Conservation (phyloP, 306 rosid genomes). For the Crataegus laevigata region DNA sequence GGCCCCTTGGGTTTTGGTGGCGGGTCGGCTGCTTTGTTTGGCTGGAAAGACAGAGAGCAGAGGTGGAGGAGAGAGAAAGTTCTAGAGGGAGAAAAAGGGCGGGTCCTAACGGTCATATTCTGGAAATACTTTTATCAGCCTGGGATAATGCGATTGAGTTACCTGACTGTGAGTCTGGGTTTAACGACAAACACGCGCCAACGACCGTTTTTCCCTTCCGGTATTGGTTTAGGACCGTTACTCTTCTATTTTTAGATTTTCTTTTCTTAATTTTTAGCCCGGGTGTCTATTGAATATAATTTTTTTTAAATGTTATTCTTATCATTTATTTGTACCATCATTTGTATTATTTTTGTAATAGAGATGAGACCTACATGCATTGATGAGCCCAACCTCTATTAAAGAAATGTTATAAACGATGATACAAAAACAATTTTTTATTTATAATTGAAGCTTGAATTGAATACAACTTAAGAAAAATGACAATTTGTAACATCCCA, state of each 20-base stretch:
- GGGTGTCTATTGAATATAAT: no score
- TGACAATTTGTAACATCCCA: no score
- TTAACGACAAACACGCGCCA: neutral
- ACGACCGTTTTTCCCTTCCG: neutral
- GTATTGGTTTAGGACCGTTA: neutral
- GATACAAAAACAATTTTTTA: no score
- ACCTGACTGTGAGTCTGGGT: neutral
- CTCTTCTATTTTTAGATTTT: neutral
- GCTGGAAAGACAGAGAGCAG: neutral
- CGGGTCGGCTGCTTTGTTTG: neutral
- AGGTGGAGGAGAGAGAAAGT: neutral
- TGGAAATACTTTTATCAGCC: neutral
- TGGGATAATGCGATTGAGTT: neutral
- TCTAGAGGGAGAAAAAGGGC: neutral
- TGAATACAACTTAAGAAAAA: no score
- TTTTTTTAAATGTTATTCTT: accelerated
- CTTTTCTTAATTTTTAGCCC: neutral
- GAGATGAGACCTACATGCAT: no score
- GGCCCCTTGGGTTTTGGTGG: neutral
- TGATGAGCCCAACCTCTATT: accelerated
- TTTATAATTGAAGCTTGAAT: no score
- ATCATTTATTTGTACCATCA: no score
- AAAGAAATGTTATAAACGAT: no score
- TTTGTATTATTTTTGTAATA: no score
- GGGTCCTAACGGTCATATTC: neutral